These are phyloP conservation scores for Candida ipomoeae DNA, from an alignment of 805 yeast species.

Conservation along the genomic window DNA sequence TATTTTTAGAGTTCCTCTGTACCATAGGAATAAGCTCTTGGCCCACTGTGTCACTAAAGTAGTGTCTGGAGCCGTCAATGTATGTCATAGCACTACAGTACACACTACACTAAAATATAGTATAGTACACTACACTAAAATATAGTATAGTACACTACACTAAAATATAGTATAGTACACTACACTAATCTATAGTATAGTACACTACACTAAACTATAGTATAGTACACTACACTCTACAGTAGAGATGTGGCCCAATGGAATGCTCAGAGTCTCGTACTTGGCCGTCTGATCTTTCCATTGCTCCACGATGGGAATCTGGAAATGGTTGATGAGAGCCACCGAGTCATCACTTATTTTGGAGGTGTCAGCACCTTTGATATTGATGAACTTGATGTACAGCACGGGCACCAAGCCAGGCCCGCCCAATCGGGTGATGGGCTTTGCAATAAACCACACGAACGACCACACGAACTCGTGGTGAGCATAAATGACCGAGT, in stretches of 20 bases:
- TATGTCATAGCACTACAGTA: too few relatives aligned
- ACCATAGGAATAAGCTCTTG: too few relatives aligned
- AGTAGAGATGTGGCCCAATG: constrained; percentile 49
- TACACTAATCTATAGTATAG: too few relatives aligned
- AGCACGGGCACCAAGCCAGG: constrained; percentile 95
- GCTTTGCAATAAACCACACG: constrained; percentile 96
- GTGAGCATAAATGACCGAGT: constrained; percentile 90
- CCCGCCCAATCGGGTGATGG: constrained; percentile 91
- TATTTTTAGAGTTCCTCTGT: too few relatives aligned
- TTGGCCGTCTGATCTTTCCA: constrained; percentile 91
- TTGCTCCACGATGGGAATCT: constrained; percentile 88
- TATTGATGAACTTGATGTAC: constrained; percentile 81
- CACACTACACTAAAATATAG: too few relatives aligned
- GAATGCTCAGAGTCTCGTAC: constrained; percentile 86
- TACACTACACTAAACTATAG: too few relatives aligned
- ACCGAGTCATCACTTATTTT: constrained; percentile 42
- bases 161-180: too few relatives aligned
- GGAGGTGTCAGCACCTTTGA: constrained; percentile 41
- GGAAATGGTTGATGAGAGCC: constrained; percentile 56
- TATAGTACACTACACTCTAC: too few relatives aligned
- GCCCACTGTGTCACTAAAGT: too few relatives aligned
- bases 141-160: too few relatives aligned
- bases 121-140: too few relatives aligned
- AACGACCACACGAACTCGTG: constrained; percentile 97
- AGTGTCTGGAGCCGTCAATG: too few relatives aligned